Conservation (phyloP, 169 alveolate genomes). For the Haemoproteus tartakovskyi region DNA sequence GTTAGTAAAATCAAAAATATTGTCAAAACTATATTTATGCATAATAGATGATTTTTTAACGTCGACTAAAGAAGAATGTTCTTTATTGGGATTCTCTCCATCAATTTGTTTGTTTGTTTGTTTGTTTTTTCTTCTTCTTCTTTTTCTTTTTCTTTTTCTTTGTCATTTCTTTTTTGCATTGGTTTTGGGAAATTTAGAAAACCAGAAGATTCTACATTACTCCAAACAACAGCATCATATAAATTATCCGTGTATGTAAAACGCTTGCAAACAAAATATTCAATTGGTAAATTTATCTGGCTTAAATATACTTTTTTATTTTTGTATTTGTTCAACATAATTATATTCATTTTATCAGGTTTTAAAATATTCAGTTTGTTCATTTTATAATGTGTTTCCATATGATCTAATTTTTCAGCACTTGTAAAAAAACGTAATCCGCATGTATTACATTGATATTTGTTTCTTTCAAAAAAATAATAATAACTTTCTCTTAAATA, state of each 20-base stretch:
- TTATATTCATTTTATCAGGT: constrained; percentile 7
- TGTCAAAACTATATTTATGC: too few relatives aligned
- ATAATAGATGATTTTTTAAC: too few relatives aligned
- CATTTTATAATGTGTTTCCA: constrained; percentile 47
- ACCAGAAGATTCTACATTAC: constrained; percentile 27
- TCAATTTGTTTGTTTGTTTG: too few relatives aligned
- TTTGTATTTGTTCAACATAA: too few relatives aligned
- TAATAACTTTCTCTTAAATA: constrained; percentile 32
- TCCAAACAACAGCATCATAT: constrained; percentile 47
- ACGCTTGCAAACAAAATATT: constrained; percentile 41
- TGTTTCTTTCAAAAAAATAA: constrained; percentile 14
- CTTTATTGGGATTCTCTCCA: too few relatives aligned
- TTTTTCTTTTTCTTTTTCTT: too few relatives aligned
- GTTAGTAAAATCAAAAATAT: too few relatives aligned
- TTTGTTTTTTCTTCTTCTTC: too few relatives aligned
- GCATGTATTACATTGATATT: constrained; percentile 52
- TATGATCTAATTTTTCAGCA: constrained; percentile 50
- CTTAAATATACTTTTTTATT: constrained; percentile 18
- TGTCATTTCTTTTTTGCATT: too few relatives aligned
- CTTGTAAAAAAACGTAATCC: constrained; percentile 51
- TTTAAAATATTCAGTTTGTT: constrained; percentile 1
- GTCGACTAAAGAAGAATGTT: too few relatives aligned
- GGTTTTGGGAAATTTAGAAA: too few relatives aligned
- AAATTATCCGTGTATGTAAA: constrained; percentile 34
- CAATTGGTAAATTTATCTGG: constrained; percentile 49